Conservation (phyloP, 2,329 filamentous ascomycete species). For the Thielaviopsis euricoi region DNA sequence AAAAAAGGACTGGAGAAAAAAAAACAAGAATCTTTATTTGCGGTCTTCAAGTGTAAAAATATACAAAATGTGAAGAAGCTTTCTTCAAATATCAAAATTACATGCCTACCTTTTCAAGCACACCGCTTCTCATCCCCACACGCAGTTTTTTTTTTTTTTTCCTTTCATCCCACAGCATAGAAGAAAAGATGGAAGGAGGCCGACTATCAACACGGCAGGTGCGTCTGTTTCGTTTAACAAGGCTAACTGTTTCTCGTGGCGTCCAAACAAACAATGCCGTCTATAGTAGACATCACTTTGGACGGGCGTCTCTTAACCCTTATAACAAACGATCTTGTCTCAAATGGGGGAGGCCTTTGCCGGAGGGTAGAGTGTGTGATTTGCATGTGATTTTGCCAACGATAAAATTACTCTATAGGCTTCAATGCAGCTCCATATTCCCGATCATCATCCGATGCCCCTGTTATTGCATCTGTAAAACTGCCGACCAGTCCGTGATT, state of each 20-base stretch:
- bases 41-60: not conserved
- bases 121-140: not conserved
- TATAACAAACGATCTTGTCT: not conserved
- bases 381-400: not conserved
- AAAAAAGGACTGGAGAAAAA: too few relatives aligned
- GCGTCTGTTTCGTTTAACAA: not conserved
- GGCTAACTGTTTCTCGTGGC: too few relatives aligned
- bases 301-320: not conserved
- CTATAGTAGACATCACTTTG: not conserved
- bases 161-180: not conserved
- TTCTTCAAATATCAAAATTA: not conserved
- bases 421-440: not conserved
- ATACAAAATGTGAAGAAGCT: not conserved
- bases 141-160: too few relatives aligned
- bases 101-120: not conserved
- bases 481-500: not conserved
- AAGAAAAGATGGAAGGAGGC: not conserved
- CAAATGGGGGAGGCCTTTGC: not conserved
- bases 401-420: too few relatives aligned
- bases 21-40: too few relatives aligned
- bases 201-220: not conserved
- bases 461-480: too few relatives aligned
- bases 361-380: not conserved
- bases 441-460: not conserved
- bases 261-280: not conserved